Evolutionary conservation across 352 stramenopile species (phyloP).

Genomic region (Chrysophaeum taylorii): DNA sequence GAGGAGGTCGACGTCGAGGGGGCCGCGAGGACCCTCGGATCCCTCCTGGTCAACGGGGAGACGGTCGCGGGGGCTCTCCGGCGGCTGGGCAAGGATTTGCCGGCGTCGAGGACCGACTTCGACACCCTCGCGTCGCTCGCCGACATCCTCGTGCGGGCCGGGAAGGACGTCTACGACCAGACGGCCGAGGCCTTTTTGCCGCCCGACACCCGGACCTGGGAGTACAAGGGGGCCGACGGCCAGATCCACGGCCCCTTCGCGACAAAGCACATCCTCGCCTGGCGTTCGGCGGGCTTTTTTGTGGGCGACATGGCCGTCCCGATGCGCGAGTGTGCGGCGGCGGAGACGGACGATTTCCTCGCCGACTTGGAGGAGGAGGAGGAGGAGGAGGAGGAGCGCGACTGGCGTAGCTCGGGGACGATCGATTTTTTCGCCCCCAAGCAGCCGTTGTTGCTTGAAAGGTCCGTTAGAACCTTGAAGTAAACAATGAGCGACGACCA

Average conservation of each 20-base stretch:
- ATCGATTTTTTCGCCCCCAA: too few relatives aligned
- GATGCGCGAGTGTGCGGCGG: constrained; percentile 13
- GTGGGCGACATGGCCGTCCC: constrained; percentile 25
- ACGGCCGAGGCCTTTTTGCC: constrained; percentile 19
- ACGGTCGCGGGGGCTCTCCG: constrained; percentile 29
- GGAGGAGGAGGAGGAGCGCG: constrained; percentile 3
- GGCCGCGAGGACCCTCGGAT: constrained; percentile 6
- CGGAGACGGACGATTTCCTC: background rate
- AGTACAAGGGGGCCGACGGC: constrained; percentile 24
- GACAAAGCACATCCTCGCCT: constrained; percentile 25
- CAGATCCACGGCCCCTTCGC: constrained; percentile 25
- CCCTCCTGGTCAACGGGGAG: constrained; percentile 25
- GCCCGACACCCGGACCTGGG: constrained; percentile 18
- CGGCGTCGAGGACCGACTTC: constrained; percentile 15
- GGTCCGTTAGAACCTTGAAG: too few relatives aligned
- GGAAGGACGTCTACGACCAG: constrained; percentile 28
- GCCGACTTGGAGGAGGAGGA: background rate
- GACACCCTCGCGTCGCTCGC: constrained; percentile 28
- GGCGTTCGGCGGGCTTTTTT: constrained; percentile 29
- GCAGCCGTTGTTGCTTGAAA: too few relatives aligned
- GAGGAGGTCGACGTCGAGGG: constrained; percentile 22
- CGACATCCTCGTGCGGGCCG: constrained; percentile 24
- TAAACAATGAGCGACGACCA: too few relatives aligned
- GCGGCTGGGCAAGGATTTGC: constrained; percentile 18
- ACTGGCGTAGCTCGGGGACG: too few relatives aligned